These are phyloP conservation scores for Kwoniella shivajii DNA, from an alignment of 1,284 basidiomycete genomes.

Conservation along the genomic window DNA sequence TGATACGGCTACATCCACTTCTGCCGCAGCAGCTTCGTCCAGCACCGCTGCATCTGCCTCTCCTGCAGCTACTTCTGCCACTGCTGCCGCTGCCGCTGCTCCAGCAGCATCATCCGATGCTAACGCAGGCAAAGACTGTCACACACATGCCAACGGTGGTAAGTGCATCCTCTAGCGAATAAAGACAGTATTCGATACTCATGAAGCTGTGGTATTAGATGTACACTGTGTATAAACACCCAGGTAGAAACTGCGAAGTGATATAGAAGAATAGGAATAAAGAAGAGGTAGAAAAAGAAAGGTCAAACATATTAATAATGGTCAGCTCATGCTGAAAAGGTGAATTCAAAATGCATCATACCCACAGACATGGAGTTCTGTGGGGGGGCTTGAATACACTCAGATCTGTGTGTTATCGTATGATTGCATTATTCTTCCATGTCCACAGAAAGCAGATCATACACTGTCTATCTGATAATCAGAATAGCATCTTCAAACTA, in stretches of 20 bases:
- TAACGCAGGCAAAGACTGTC: constrained; percentile 34
- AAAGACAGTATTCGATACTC: background rate
- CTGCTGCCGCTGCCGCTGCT: constrained; percentile 18
- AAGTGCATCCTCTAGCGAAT: background rate
- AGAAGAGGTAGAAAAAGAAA: background rate
- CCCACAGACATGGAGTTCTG: no score
- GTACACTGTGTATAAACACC: constrained; percentile 15
- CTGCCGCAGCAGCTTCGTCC: constrained; percentile 13
- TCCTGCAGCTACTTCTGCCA: constrained; percentile 10
- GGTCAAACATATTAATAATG: background rate
- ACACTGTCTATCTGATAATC: no score
- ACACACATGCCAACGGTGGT: constrained; percentile 43
- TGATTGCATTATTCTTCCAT: no score
- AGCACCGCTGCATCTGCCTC: constrained; percentile 19
- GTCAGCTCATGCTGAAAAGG: no score
- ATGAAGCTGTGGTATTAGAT: background rate
- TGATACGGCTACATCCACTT: constrained; percentile 7
- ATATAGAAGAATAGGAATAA: background rate
- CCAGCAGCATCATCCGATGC: constrained; percentile 15
- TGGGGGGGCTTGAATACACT: no score
- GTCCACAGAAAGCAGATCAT: no score
- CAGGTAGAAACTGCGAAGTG: no score
- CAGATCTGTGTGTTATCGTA: no score
- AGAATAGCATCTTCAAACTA: no score
- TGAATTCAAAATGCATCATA: no score